Evolutionary conservation across 345 rosid genomes (phyloP).

Genomic region (Nephelium lappaceum): DNA sequence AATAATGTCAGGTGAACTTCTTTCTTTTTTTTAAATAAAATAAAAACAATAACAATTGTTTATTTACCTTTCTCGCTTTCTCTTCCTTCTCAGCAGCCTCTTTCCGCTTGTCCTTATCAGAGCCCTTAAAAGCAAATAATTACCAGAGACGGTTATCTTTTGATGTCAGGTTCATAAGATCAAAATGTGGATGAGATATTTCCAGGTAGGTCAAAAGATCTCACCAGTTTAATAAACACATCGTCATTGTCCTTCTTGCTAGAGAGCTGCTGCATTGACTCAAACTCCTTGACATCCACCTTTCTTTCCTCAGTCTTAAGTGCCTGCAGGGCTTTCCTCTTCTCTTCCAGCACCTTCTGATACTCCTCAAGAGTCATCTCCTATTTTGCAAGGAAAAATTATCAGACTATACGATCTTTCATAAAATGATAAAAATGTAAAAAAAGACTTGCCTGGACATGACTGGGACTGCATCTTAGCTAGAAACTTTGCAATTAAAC

Average conservation of each 20-base stretch:
- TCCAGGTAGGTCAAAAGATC: not conserved
- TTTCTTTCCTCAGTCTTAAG: conserved; percentile 66
- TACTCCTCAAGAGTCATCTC: conserved; percentile 96
- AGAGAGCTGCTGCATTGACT: conserved; percentile 70
- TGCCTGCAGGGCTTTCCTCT: conserved; percentile 61
- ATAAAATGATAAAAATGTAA: too few species aligned
- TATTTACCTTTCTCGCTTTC: conserved; percentile 59
- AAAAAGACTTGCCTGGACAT: too few species aligned
- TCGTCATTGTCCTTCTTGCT: conserved; percentile 62
- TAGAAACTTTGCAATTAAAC: not conserved
- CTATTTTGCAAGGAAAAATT: conserved; percentile 31
- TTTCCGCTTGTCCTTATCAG: conserved; percentile 69
- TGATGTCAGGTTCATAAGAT: not conserved
- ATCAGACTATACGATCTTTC: not conserved
- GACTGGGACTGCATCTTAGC: not conserved
- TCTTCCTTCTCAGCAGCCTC: conserved; percentile 70
- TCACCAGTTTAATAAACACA: conserved; percentile 65
- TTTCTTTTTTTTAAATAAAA: not conserved
- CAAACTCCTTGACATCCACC: conserved; percentile 66
- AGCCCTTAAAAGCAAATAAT: conserved; percentile 39
- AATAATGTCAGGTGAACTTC: too few species aligned
- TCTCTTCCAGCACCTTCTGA: conserved; percentile 70
- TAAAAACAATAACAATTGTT: not conserved
- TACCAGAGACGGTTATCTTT: not conserved
- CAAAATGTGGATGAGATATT: not conserved